phyloP scores from a whole-genome alignment of 257 asterid species.

The Misopates orontium region DNA sequence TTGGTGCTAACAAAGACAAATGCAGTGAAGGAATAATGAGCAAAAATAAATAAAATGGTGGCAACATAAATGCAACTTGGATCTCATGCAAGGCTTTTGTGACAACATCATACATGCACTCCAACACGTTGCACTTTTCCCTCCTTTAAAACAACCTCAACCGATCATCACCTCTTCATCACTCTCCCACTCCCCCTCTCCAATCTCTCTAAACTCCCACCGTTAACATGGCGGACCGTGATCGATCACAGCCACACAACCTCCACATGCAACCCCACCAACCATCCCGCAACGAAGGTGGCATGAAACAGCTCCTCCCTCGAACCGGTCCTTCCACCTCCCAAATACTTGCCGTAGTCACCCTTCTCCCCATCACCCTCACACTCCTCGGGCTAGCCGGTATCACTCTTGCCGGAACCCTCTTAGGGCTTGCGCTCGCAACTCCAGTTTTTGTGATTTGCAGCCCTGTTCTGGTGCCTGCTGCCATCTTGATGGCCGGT shows the following conservation, averaged over 20 bases:
- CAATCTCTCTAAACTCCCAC: slow-evolving; percentile 12
- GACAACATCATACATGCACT: slow-evolving; percentile 32
- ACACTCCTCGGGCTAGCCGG: slow-evolving; percentile 66
- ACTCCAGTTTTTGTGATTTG: slow-evolving; percentile 67
- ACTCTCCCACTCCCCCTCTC: not conserved
- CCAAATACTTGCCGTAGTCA: slow-evolving; percentile 59
- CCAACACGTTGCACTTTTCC: slow-evolving; percentile 62
- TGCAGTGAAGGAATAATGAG: no score
- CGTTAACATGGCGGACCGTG: slow-evolving; percentile 48
- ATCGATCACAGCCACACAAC: slow-evolving; percentile 58
- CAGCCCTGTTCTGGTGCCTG: slow-evolving; percentile 84
- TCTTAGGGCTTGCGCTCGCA: slow-evolving; percentile 63
- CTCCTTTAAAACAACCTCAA: slow-evolving; percentile 28
- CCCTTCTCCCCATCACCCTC: slow-evolving; percentile 67
- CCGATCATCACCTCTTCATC: not conserved
- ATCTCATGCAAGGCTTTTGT: slow-evolving; percentile 51
- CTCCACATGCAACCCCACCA: slow-evolving; percentile 54
- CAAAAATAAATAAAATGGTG: slow-evolving; percentile 27
- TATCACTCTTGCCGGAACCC: slow-evolving; percentile 49
- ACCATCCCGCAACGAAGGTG: slow-evolving; percentile 41
- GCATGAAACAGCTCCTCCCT: slow-evolving; percentile 40
- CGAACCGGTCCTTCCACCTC: slow-evolving; percentile 58
- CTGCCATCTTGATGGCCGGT: slow-evolving; percentile 43
- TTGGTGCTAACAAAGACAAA: no score
- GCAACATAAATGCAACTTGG: slow-evolving; percentile 53